Base-by-base conservation (phyloP, 2,329 filamentous ascomycete genomes). In the Macrophomina pseudophaseolina region DNA sequence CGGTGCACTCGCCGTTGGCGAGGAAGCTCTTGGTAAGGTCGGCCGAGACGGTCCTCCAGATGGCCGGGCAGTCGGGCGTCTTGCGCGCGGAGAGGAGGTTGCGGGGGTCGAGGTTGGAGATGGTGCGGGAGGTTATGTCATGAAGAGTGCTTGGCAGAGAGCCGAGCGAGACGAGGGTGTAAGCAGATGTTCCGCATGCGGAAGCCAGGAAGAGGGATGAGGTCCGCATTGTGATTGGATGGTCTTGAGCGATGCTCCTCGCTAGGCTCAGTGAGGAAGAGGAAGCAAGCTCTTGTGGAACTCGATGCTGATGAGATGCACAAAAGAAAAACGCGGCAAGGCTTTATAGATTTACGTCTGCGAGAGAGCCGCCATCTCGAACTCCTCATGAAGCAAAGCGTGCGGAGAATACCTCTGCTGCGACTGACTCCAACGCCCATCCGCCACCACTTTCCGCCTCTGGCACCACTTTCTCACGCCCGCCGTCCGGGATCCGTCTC, bases 41-140 rank as follows among this genome's bases (percentile, higher is more conserved):
- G 28, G 65, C 60, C 1, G 70, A 69, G 16, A 76, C 68, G 4
- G 67, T 67, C 1, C 66, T 67, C 74, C 72, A 76, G 54, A 75
- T 67, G 1, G 66, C 64, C 9, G 73, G 74, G 51, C 73, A 76
- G n/a, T 38, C 49, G 4, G 59, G 23, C 44, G 16, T 51, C 11
- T 32, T 44, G 14, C 54, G 54, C 11, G 33, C 32, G 23, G 38
- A 9, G 54, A 58, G 18, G 14, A 51, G 6, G 48, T 4, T 30
- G 48, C 48, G 48, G 18, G 48, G 48, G 48, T 30, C 14, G 9
- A 51, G 54, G 23, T 11, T 58, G 54, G 4, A 7, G 23, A 58
- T 35, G 12, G 54, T 14, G 11, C 52, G 52, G 32, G 3, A 35
- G 33, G 52, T 54, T 16, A 54, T 23, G 16, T 54, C 52, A 18